These are phyloP conservation scores for Podospora didyma DNA, from an alignment of 495 filamentous ascomycete species.

Conservation along the genomic window DNA sequence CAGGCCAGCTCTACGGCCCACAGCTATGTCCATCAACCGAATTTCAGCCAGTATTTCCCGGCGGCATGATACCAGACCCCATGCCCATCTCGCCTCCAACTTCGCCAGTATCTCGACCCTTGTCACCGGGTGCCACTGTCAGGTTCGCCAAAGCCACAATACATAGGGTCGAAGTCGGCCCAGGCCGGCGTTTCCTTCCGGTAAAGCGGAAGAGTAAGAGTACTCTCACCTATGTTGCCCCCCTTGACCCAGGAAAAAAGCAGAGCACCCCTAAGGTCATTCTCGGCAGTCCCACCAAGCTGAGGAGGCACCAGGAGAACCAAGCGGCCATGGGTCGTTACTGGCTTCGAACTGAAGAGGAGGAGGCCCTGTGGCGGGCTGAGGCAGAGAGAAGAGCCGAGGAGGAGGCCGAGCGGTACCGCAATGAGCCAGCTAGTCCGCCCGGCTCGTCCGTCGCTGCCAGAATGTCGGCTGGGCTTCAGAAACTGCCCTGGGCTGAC, in stretches of 20 bases:
- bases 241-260: conserved; percentile 24
- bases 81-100: conserved; percentile 10
- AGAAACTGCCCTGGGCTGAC: conserved; percentile 1
- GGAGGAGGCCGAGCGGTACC: conserved; percentile 28
- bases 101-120: conserved; percentile 14
- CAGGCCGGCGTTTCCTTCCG: conserved; percentile 26
- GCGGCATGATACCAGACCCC: conserved; percentile 1
- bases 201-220: conserved; percentile 33
- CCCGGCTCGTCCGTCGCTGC: conserved; percentile 1
- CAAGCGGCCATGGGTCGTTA: conserved; percentile 32
- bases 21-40: background rate
- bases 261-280: conserved; percentile 16
- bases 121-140: conserved; percentile 26
- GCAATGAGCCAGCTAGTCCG: conserved; percentile 22
- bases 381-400: conserved; percentile 24
- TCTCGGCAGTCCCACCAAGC: conserved; percentile 25
- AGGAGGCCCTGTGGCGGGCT: conserved; percentile 25
- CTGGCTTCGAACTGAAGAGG: conserved; percentile 31
- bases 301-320: conserved; percentile 29
- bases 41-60: background rate
- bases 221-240: conserved; percentile 30
- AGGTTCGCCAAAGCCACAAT: conserved; percentile 31
- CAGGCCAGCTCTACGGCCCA: conserved; percentile 10
- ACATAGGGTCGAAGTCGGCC: conserved; percentile 28
- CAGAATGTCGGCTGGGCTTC: background rate